These are phyloP conservation scores for Solanum medicagineum DNA, from an alignment of 257 asterid genomes.

Conservation along the genomic window DNA sequence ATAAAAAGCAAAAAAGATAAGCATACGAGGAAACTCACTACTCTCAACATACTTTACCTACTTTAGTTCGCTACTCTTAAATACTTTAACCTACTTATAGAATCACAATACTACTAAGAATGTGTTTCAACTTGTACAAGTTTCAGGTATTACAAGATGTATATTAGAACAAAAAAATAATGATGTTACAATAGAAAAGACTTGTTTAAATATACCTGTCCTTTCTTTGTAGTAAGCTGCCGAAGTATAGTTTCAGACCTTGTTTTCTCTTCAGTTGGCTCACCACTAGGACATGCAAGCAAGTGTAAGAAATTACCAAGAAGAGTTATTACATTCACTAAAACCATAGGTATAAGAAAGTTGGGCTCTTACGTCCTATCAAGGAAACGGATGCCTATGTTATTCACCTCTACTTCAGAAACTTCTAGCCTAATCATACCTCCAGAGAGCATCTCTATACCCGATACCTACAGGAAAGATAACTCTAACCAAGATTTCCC, in stretches of 20 bases:
- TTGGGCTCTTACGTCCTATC: constrained; percentile 68
- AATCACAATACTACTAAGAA: background rate
- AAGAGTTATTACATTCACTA: background rate
- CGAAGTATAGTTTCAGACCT: constrained; percentile 90
- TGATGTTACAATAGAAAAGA: background rate
- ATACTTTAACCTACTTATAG: background rate
- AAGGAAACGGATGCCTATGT: constrained; percentile 73
- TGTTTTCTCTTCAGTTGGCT: constrained; percentile 84
- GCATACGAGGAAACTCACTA: background rate
- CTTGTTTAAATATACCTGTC: constrained; percentile 46
- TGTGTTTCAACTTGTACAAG: background rate
- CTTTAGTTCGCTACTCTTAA: background rate
- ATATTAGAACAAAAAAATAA: background rate
- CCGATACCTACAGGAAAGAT: constrained; percentile 57
- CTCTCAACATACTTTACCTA: background rate
- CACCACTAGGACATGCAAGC: constrained; percentile 48
- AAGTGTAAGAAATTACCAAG: background rate
- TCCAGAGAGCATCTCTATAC: constrained; percentile 90
- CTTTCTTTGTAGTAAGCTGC: constrained; percentile 96
- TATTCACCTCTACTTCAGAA: constrained; percentile 94
- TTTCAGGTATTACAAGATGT: background rate
- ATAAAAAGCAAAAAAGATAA: background rate
- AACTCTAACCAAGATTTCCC: background rate
- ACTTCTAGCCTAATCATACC: constrained; percentile 83
- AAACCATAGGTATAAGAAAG: background rate